Evolutionary conservation across 768 basidiomycete species (phyloP).

Genomic region (Suillus tomentosus): DNA sequence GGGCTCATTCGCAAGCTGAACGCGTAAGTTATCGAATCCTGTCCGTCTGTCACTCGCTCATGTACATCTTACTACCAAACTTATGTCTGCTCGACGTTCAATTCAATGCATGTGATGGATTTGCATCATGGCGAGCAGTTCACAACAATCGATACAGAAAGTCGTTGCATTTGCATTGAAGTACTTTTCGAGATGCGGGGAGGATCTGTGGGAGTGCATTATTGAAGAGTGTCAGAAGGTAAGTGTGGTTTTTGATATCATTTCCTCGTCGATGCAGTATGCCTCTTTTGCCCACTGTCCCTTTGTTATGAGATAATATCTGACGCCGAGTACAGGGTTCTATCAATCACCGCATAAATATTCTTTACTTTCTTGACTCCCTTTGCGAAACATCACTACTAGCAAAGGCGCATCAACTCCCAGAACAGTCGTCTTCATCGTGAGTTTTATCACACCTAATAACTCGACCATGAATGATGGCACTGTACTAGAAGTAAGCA

Average conservation of each 20-base stretch:
- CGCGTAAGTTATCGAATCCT: conserved; percentile 44
- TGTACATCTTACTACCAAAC: neutral
- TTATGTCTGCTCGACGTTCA: neutral
- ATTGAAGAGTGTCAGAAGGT: conserved; percentile 91
- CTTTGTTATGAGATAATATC: neutral
- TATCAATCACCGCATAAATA: conserved; percentile 91
- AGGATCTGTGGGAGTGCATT: conserved; percentile 93
- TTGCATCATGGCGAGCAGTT: conserved; percentile 41
- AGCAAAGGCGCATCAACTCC: conserved; percentile 54
- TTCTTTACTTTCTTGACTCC: conserved; percentile 88
- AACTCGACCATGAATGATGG: conserved; percentile 38
- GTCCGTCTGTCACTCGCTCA: neutral
- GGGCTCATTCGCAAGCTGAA: conserved; percentile 60
- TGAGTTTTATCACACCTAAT: conserved; percentile 11
- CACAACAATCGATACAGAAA: conserved; percentile 87
- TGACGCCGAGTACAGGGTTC: conserved; percentile 54
- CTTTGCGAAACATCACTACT: conserved; percentile 79
- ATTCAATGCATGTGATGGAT: neutral
- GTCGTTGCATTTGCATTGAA: conserved; percentile 85
- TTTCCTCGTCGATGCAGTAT: neutral
- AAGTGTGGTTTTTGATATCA: neutral
- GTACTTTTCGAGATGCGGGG: conserved; percentile 80
- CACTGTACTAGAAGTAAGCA: conserved; percentile 24
- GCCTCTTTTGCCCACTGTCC: neutral
- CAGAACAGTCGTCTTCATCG: conserved; percentile 29